Base-by-base conservation (phyloP, 371 early-diverging fungal genomes). In the Encephalitozoon romaleae region DNA sequence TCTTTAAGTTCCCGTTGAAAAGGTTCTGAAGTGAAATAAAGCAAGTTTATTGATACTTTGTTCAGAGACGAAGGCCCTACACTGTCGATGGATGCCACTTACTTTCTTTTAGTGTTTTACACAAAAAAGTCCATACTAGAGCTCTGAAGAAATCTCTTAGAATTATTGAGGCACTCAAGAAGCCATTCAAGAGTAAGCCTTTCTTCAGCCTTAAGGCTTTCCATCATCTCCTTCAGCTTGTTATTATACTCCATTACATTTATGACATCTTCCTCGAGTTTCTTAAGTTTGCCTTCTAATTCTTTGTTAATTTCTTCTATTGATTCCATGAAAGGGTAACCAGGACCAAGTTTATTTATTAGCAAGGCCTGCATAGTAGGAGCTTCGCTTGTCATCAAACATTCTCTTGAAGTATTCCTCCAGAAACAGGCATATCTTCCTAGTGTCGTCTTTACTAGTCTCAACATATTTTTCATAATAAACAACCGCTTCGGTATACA, bases 1-100 rank as follows among this genome's bases (percentile, higher is more conserved):
- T 89, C 78, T 87, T 91, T 84, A 92, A 90, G 88, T 91, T 90
- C 68, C 81, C 85, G 4, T 25, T 85, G 23, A 72, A 72, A 34
- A 64, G 59, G 25, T 18, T 72, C 47, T 34, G 47, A 52, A 34
- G 6, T 34, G 34, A 34, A 34, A 67, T 54, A 74, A 54, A 42
- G 39, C 59, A 59, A 59, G 11, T 59, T 59, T 34, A 34, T 38
- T 59, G 15, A 12, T 11, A 18, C 0, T 34, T 54, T 54, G 12
- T 34, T 28, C 54, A 1, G 6, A 54, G n/a, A n/a, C n/a, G n/a
- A n/a, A n/a, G n/a, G n/a, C n/a, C n/a, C n/a, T n/a, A n/a, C n/a
- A n/a, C n/a, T n/a, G n/a, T n/a, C n/a, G n/a, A n/a, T n/a, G n/a
- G n/a, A n/a, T n/a, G n/a, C n/a, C n/a, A n/a, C n/a, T n/a, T n/a